Conservation (phyloP, 352 stramenopile species). For the Phytopythium delawarense region DNA sequence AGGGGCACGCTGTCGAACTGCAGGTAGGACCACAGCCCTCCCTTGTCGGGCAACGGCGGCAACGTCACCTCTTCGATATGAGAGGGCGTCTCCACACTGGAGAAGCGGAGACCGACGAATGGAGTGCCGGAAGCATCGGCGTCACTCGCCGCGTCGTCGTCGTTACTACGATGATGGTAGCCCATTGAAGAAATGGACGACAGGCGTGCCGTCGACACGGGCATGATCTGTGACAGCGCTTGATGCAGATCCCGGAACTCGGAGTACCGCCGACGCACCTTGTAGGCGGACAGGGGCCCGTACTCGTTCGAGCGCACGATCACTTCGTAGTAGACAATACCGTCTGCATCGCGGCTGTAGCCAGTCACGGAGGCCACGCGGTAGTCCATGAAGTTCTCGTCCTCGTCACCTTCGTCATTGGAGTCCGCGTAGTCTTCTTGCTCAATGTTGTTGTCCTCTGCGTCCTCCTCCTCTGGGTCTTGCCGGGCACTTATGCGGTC, state of each 20-base stretch:
- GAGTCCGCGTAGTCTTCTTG: conserved; percentile 9
- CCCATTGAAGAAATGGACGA: conserved; percentile 24
- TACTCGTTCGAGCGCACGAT: conserved; percentile 56
- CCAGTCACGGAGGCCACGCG: conserved; percentile 61
- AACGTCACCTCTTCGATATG: conserved; percentile 16
- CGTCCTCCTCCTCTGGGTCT: conserved; percentile 3
- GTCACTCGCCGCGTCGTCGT: conserved; percentile 19
- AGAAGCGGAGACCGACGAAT: conserved; percentile 14
- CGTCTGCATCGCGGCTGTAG: conserved; percentile 70
- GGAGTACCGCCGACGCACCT: conserved; percentile 70
- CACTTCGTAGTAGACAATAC: conserved; percentile 79
- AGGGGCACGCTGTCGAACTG: conserved; percentile 60
- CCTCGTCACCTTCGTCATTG: conserved; percentile 25
- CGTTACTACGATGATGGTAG: conserved; percentile 14
- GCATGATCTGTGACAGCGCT: conserved; percentile 53
- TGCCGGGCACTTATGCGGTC: background rate
- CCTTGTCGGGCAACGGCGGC: conserved; percentile 58
- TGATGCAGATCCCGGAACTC: conserved; percentile 63
- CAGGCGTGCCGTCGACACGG: conserved; percentile 23
- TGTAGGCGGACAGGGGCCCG: conserved; percentile 73
- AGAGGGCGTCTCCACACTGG: conserved; percentile 15
- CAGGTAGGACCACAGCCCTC: conserved; percentile 71
- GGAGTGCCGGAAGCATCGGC: conserved; percentile 18
- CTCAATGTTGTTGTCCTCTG: conserved; percentile 7
- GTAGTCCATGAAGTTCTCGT: conserved; percentile 74